phyloP scores from a whole-genome alignment of 345 rosid species.

The Moringa oleifera region DNA sequence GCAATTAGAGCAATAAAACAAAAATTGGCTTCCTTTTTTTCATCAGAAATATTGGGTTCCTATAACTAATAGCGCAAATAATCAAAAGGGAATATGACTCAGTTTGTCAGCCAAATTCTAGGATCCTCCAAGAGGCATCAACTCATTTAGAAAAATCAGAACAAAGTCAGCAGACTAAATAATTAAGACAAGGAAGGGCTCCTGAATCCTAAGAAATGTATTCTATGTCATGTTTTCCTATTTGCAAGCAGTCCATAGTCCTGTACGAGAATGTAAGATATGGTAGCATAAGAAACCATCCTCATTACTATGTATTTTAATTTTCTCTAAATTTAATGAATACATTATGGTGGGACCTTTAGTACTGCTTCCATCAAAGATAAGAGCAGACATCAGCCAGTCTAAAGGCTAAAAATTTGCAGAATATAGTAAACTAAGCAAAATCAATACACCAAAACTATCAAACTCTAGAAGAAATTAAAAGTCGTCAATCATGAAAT shows the following conservation, averaged over 20 bases:
- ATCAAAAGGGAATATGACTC: not conserved
- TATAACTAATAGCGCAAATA: not conserved
- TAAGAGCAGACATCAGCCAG: not conserved
- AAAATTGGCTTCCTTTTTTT: not conserved
- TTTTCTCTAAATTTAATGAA: no score
- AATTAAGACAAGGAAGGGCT: not conserved
- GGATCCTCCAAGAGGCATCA: not conserved
- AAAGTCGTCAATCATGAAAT: not conserved
- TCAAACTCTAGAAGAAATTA: not conserved
- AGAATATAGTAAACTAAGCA: not conserved
- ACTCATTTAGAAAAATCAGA: not conserved
- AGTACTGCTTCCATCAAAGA: no score
- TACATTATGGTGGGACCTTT: no score
- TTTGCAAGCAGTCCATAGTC: not conserved
- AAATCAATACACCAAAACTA: not conserved
- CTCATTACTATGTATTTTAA: no score
- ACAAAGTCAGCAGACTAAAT: not conserved
- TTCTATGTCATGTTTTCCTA: not conserved
- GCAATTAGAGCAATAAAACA: not conserved
- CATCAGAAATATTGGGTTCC: no score
- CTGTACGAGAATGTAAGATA: not conserved
- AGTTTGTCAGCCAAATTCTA: not conserved
- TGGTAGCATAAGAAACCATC: not conserved
- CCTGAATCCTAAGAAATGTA: no score
- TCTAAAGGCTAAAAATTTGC: not conserved